These are phyloP conservation scores for Penicillium flavigenum DNA, from an alignment of 495 filamentous ascomycete genomes.

Conservation along the genomic window DNA sequence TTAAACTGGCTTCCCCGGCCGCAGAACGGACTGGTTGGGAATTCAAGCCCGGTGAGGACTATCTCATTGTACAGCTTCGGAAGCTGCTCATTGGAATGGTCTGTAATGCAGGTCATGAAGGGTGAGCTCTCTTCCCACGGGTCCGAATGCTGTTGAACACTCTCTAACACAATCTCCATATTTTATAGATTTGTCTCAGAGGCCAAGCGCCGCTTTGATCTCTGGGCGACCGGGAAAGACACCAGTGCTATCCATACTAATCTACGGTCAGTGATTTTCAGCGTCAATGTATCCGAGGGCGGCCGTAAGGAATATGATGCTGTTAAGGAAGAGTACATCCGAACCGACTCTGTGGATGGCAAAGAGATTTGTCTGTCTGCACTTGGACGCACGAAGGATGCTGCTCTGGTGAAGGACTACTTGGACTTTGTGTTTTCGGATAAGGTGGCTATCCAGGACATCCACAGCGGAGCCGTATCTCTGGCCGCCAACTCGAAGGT, in stretches of 20 bases:
- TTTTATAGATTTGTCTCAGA: conserved; percentile 59
- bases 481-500: conserved; percentile 69
- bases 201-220: conserved; percentile 70
- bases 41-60: conserved; percentile 71
- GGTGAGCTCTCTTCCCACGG: conserved; percentile 46
- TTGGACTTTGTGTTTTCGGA: conserved; percentile 79
- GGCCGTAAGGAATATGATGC: conserved; percentile 65
- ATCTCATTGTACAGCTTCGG: conserved; percentile 74
- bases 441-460: conserved; percentile 74
- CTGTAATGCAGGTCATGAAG: conserved; percentile 68
- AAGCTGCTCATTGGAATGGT: conserved; percentile 75
- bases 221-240: conserved; percentile 65
- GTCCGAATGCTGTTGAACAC: background rate
- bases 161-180: conserved; percentile 22
- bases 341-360: conserved; percentile 80
- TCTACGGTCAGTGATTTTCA: conserved; percentile 76
- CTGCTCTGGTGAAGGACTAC: conserved; percentile 65
- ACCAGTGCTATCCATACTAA: conserved; percentile 72
- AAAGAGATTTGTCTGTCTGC: conserved; percentile 79
- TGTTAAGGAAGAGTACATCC: conserved; percentile 78
- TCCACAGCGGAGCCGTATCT: conserved; percentile 73
- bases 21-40: conserved; percentile 85
- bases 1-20: conserved; percentile 67
- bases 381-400: conserved; percentile 70
- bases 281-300: conserved; percentile 67